Evolutionary conservation across 192 early-diverging fungal species (phyloP).

Genomic region (Podila epicladia): DNA sequence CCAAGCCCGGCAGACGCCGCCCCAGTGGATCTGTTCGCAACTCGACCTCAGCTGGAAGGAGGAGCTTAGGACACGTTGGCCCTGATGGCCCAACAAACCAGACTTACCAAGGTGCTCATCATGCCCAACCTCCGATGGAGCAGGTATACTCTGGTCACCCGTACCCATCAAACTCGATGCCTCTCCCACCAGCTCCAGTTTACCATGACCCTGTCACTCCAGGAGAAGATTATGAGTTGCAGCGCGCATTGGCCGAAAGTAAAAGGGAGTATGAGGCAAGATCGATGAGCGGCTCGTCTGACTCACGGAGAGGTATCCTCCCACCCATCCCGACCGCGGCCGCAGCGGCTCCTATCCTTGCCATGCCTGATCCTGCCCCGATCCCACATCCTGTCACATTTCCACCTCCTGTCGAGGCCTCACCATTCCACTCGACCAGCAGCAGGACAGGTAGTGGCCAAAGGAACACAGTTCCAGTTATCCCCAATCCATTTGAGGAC

Average conservation of each 20-base stretch:
- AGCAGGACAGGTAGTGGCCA: not conserved
- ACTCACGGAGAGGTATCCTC: not conserved
- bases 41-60: not conserved
- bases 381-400: not conserved
- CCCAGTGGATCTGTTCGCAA: not conserved
- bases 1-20: constrained; percentile 1
- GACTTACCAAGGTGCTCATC: constrained; percentile 12
- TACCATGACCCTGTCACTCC: not conserved
- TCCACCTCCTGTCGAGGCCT: not conserved
- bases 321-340: not conserved
- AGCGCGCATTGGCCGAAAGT: not conserved
- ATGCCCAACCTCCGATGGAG: constrained; percentile 6
- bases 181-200: constrained; percentile 1
- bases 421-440: no score
- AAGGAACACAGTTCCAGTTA: not conserved
- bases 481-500: not conserved
- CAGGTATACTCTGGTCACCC: not conserved
- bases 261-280: not conserved
- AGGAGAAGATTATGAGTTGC: not conserved
- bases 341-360: not conserved
- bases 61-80: not conserved
- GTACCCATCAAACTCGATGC: not conserved
- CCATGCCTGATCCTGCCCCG: not conserved
- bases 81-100: not conserved
- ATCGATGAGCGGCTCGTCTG: not conserved